Evolutionary conservation across 371 early-diverging fungal species (phyloP).

Genomic region (Apophysomyces trapeziformis): DNA sequence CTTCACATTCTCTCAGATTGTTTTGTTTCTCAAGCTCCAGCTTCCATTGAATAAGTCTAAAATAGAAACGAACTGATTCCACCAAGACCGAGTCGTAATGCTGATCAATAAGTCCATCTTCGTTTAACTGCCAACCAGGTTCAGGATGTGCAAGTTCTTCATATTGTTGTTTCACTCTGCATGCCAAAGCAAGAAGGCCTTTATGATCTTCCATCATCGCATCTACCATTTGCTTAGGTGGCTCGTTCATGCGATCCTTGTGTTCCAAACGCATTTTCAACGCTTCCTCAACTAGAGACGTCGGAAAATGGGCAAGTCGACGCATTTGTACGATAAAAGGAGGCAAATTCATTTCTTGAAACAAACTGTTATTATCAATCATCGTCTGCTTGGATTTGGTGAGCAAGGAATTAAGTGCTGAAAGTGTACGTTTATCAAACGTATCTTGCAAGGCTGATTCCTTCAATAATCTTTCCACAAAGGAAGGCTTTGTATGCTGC

Average conservation of each 20-base stretch:
- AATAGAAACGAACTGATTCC: conserved; percentile 77
- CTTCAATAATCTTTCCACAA: conserved; percentile 85
- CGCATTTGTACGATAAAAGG: conserved; percentile 68
- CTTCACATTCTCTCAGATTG: conserved; percentile 75
- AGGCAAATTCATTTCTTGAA: conserved; percentile 73
- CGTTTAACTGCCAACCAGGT: conserved; percentile 72
- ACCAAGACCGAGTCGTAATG: conserved; percentile 77
- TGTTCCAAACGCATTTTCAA: conserved; percentile 79
- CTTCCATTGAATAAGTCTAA: conserved; percentile 76
- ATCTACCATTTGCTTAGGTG: conserved; percentile 75
- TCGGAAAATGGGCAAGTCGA: conserved; percentile 78
- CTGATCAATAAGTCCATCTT: conserved; percentile 57
- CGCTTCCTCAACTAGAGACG: conserved; percentile 78
- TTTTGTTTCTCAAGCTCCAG: conserved; percentile 58
- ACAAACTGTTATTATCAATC: conserved; percentile 66
- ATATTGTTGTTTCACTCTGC: conserved; percentile 73
- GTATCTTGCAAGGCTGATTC: conserved; percentile 81
- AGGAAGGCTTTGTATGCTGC: conserved; percentile 64
- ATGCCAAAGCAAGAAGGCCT: conserved; percentile 72
- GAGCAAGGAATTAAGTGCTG: conserved; percentile 56
- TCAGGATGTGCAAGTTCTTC: conserved; percentile 65
- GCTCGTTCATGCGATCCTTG: conserved; percentile 70
- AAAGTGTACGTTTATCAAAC: conserved; percentile 77
- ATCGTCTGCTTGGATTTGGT: conserved; percentile 68
- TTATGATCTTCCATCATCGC: conserved; percentile 84